These are phyloP conservation scores for Cystobasidiaceae sp. DNA, from an alignment of 1,284 basidiomycete genomes.

Conservation along the genomic window DNA sequence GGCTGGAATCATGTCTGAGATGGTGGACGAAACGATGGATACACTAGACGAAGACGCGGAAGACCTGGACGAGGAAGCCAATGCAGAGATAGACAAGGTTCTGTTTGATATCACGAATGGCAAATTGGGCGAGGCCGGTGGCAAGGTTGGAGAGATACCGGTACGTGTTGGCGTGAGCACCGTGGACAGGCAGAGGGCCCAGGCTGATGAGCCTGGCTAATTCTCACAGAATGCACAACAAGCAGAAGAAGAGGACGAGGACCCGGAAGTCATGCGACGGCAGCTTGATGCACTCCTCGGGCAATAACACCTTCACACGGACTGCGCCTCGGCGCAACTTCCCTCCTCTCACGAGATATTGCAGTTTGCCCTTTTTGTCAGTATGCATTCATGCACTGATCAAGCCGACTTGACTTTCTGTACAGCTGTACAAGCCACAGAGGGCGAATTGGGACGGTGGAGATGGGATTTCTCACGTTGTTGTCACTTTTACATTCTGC, in stretches of 20 bases:
- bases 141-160: constrained; percentile 68
- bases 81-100: constrained; percentile 95
- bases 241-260: constrained; percentile 38
- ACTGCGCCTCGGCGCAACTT: no score
- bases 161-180: constrained; percentile 54
- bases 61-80: constrained; percentile 92
- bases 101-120: constrained; percentile 93
- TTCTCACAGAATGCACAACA: constrained; percentile 34
- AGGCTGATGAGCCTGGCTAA: no score
- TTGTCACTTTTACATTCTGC: background rate
- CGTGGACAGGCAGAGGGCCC: no score
- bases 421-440: no score
- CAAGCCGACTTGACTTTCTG: no score
- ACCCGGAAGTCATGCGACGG: constrained; percentile 37
- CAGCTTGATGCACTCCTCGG: constrained; percentile 36
- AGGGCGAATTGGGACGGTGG: no score
- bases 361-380: background rate
- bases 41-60: constrained; percentile 65
- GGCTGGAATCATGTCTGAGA: constrained; percentile 50
- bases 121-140: constrained; percentile 73
- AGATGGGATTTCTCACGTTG: background rate
- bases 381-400: no score
- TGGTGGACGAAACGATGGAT: constrained; percentile 50
- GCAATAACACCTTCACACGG: background rate
- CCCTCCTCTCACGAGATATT: no score